These are phyloP conservation scores for Bryum argenteum DNA, from an alignment of 225 moss, liverwort and hornwort species.

Conservation along the genomic window DNA sequence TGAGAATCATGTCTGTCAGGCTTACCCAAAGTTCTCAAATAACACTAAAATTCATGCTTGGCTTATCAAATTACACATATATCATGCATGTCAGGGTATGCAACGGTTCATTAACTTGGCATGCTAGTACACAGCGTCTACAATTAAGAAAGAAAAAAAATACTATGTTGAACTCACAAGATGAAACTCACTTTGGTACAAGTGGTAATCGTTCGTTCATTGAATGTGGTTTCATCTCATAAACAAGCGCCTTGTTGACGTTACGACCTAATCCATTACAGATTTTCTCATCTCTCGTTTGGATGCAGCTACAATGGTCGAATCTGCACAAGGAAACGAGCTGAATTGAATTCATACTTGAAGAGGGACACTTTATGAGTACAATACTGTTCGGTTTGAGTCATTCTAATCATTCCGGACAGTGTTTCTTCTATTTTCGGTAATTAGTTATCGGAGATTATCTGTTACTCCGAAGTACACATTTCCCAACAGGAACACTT, in stretches of 20 bases:
- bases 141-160: background rate
- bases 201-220: background rate
- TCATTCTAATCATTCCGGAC: no score
- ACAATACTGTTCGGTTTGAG: no score
- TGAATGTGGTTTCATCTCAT: background rate
- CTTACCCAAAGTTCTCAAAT: no score
- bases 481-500: slow-evolving; percentile 29
- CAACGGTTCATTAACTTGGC: background rate
- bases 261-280: background rate
- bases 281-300: slow-evolving; percentile 22
- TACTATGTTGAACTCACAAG: no score
- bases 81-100: no score
- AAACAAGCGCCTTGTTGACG: no score
- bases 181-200: background rate
- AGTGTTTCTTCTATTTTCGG: no score
- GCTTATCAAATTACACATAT: no score
- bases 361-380: no score
- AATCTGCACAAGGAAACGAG: slow-evolving; percentile 14
- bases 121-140: background rate
- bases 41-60: no score
- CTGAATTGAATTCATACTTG: background rate
- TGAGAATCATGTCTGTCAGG: no score
- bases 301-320: background rate
- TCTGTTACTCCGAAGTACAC: background rate
- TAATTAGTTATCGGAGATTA: no score